Evolutionary conservation across 805 yeast genomes (phyloP), one percentile per base, ranked within the genome.

Genomic region (Brettanomyces nanus): DNA sequence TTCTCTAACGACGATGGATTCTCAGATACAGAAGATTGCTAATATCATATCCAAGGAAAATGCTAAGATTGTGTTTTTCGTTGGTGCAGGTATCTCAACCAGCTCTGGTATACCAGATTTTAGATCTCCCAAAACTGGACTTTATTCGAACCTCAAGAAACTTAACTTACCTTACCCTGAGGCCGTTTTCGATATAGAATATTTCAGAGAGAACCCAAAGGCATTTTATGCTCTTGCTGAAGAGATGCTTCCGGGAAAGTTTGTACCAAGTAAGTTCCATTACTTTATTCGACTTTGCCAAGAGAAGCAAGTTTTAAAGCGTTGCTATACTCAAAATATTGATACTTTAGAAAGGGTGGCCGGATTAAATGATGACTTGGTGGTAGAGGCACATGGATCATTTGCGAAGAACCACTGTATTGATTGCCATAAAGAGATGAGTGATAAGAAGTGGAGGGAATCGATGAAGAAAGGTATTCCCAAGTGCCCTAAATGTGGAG

Each of bases 81-180:
- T 79, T 6, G 98, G 98, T 1, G 98, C 98, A 0, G 98, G 98
- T 1, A 78, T 87, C 28, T 85, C 96, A 3, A 90, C 97, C 0
- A 68, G 84, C 3, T 87, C 95, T 33, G 98, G 97, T 0, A 90
- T 89, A 33, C 98, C 97, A 0, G 98, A 90, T 57, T 90, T 90
- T 57, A 68, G 97, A 47, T 78, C 94, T 15, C 97, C 97, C 1
- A 73, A 76, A 31, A 90, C 97, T 1, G 95, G 95, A 0, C 69
- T 90, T 5, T 90, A 90, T 52, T 75, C 87, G 45, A 90, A 90
- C 54, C 64, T 90, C 36, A 68, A 80, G 17, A 69, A 75, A 45
- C 66, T 89, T 28, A 69, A 84, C 26, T 63, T 90, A 35, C 97
- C 97, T 5, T 87, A 75, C 55, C 92, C 97, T 1, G 98, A 90